A percentile compares a stretch with the other conserved stretches of the same genome.
Conservation (phyloP, 352 stramenopile genomes). For the Phytopythium sindhum region DNA sequence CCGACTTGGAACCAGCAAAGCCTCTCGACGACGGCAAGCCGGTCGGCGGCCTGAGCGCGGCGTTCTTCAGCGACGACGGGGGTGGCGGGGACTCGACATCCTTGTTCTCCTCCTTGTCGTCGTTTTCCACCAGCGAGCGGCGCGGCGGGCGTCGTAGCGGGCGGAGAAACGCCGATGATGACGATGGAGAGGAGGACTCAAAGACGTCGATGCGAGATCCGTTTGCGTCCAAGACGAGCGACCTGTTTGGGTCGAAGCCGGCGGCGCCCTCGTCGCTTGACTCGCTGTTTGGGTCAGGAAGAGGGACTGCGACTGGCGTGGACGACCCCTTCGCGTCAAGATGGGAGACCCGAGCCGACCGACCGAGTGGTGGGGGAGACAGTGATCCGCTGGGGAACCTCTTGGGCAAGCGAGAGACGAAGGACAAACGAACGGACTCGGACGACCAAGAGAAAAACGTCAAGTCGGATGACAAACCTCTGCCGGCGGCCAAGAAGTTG, state of each 20-base stretch:
- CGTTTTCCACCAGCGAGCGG: constrained; percentile 20
- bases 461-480: neutral
- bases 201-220: neutral
- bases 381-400: neutral
- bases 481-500: neutral
- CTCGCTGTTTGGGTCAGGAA: constrained; percentile 12
- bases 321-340: neutral
- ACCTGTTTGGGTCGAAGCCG: neutral
- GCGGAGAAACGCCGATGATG: neutral
- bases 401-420: neutral
- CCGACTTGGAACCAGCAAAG: constrained; percentile 13
- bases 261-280: neutral
- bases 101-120: constrained; percentile 23
- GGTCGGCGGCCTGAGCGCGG: constrained; percentile 19
- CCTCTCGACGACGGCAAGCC: constrained; percentile 13
- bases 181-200: neutral
- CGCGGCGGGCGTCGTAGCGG: constrained; percentile 10
- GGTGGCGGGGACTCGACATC: neutral
- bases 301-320: neutral
- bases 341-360: neutral
- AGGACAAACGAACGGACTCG: neutral
- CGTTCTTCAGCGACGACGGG: constrained; percentile 33
- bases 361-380: neutral
- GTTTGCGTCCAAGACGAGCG: constrained; percentile 1
- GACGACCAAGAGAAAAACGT: neutral